Evolutionary conservation across 2,329 filamentous ascomycete species (phyloP).

Genomic region (Aureobasidium sp.): DNA sequence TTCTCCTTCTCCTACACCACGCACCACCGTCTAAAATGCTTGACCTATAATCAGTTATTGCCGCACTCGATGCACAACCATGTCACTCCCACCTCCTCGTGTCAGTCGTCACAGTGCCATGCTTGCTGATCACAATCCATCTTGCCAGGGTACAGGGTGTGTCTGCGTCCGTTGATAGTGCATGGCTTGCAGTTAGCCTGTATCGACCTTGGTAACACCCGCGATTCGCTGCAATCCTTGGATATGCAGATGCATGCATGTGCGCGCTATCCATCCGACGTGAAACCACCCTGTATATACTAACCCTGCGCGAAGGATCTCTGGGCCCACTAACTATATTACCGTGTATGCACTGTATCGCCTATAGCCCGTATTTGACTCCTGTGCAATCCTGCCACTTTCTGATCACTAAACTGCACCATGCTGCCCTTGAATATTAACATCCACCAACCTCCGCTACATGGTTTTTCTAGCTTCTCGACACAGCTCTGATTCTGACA

Average conservation of each 20-base stretch:
- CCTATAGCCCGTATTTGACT: neutral
- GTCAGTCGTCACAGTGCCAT: neutral
- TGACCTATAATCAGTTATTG: neutral
- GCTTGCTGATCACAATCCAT: neutral
- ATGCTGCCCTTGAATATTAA: neutral
- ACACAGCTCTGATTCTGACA: neutral
- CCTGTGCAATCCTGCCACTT: neutral
- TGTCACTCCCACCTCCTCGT: neutral
- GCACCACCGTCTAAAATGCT: neutral
- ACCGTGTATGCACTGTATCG: neutral
- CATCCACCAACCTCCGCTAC: no score
- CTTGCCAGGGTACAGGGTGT: no score
- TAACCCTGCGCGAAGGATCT: neutral
- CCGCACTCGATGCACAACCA: neutral
- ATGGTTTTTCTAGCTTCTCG: neutral
- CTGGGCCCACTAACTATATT: neutral
- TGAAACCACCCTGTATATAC: neutral
- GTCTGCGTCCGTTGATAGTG: no score
- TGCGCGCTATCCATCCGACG: no score
- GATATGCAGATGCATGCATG: no score
- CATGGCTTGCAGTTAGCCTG: no score
- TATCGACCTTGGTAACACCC: no score
- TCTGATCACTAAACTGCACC: neutral
- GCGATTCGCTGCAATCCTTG: no score
- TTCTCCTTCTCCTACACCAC: neutral